Conservation (phyloP, 78 protist species). For the Monocercomonoides exilis region DNA sequence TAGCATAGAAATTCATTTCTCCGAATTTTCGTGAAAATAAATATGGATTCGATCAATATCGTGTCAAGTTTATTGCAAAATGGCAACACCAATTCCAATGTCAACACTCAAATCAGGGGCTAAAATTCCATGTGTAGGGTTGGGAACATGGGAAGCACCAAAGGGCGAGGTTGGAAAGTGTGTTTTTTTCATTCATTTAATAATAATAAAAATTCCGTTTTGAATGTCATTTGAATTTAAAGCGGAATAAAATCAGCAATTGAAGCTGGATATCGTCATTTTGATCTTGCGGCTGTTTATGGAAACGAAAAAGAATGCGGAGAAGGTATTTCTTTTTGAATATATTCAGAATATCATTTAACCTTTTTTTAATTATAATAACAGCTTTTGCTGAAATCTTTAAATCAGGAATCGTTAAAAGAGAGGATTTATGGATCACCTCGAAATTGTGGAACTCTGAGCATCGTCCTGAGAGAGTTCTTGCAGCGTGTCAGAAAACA, state of each 20-base stretch:
- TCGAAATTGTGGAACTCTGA: slow-evolving; percentile 54
- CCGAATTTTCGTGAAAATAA: too few relatives aligned
- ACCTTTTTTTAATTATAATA: too few relatives aligned
- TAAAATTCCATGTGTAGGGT: neutral
- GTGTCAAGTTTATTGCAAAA: too few relatives aligned
- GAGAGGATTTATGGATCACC: slow-evolving; percentile 43
- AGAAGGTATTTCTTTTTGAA: neutral
- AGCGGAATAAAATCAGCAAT: neutral
- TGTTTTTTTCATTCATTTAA: neutral
- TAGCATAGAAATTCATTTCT: too few relatives aligned
- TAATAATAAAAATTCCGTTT: too few relatives aligned
- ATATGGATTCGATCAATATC: too few relatives aligned
- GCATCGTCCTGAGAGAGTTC: slow-evolving; percentile 42
- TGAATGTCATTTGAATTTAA: neutral
- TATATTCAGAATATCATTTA: neutral
- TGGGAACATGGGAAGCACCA: slow-evolving; percentile 11
- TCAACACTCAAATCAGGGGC: neutral
- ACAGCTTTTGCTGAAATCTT: neutral
- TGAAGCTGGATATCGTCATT: slow-evolving; percentile 13
- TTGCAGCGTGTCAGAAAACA: slow-evolving; percentile 29
- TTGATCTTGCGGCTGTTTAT: slow-evolving; percentile 17
- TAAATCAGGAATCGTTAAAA: neutral
- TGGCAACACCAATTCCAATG: neutral
- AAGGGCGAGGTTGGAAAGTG: neutral
- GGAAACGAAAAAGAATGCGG: slow-evolving; percentile 8